A percentile compares a stretch with the other conserved stretches of the same genome.
Conservation (phyloP, 306 rosid genomes). For the Macrotyloma uniflorum region DNA sequence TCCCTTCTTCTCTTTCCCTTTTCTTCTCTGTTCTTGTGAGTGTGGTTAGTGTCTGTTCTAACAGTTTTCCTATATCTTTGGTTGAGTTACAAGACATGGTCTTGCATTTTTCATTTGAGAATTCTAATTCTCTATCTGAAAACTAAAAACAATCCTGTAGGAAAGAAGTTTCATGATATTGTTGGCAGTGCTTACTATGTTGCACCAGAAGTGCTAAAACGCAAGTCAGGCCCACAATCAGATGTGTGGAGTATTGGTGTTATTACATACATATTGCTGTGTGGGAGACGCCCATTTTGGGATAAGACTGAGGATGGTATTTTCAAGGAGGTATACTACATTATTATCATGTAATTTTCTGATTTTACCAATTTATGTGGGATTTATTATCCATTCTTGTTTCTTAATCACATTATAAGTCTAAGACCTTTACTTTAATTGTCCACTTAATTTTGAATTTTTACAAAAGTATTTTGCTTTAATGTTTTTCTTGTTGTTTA, state of each 20-base stretch:
- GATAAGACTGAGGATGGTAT: slow-evolving; percentile 94
- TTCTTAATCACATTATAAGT: neutral
- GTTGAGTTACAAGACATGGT: neutral
- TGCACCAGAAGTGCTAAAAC: slow-evolving; percentile 91
- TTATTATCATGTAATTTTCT: slow-evolving; percentile 35
- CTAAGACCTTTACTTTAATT: neutral
- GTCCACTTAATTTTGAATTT: neutral
- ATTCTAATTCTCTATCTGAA: slow-evolving; percentile 19
- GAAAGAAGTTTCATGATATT: slow-evolving; percentile 76
- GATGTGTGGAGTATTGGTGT: slow-evolving; percentile 98
- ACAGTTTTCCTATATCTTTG: slow-evolving; percentile 5
- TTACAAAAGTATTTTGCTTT: neutral
- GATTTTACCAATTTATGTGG: slow-evolving; percentile 15
- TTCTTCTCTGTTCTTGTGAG: no score
- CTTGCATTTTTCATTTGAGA: slow-evolving; percentile 25
- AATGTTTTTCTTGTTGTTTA: neutral
- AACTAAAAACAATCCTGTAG: slow-evolving; percentile 51
- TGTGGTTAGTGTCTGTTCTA: no score
- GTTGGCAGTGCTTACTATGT: slow-evolving; percentile 97
- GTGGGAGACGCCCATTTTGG: slow-evolving; percentile 96
- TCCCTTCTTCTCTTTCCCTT: no score
- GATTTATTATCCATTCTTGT: neutral
- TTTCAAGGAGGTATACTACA: slow-evolving; percentile 75
- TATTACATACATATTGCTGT: slow-evolving; percentile 85
- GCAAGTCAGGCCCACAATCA: slow-evolving; percentile 89